These are phyloP conservation scores for Inga oerstediana DNA, from an alignment of 306 rosid species.

Conservation along the genomic window DNA sequence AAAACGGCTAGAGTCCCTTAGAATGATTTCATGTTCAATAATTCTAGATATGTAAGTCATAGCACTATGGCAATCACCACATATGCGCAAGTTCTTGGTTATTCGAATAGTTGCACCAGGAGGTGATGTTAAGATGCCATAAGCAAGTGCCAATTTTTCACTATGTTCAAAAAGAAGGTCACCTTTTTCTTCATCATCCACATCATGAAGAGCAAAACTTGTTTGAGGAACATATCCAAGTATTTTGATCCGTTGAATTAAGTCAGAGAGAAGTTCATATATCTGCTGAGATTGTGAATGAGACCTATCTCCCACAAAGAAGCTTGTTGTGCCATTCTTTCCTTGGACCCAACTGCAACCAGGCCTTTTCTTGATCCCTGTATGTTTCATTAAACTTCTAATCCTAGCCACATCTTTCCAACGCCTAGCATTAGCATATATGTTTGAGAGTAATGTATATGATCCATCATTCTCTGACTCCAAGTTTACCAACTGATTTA, in stretches of 20 bases:
- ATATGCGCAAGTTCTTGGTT: no score
- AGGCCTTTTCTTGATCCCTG: conserved; percentile 72
- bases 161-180: conserved; percentile 82
- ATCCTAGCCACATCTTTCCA: conserved; percentile 88
- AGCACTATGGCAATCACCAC: no score
- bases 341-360: conserved; percentile 95
- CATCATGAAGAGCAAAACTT: conserved; percentile 86
- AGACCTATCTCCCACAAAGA: conserved; percentile 78
- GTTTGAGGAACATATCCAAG: conserved; percentile 83
- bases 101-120: no score
- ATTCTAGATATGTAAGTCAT: no score
- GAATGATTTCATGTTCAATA: no score
- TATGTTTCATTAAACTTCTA: conserved; percentile 69
- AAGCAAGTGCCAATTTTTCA: conserved; percentile 96
- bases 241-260: conserved; percentile 70
- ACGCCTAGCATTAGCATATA: conserved; percentile 77
- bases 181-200: conserved; percentile 85
- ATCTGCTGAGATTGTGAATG: conserved; percentile 64
- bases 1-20: no score
- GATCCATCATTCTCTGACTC: conserved; percentile 75
- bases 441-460: conserved; percentile 81
- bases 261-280: conserved; percentile 55
- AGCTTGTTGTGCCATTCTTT: conserved; percentile 59
- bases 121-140: conserved; percentile 28
- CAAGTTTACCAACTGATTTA: conserved; percentile 49